Evolutionary conservation across 108 stramenopile species (phyloP).

Genomic region (Heterococcus sp.): DNA sequence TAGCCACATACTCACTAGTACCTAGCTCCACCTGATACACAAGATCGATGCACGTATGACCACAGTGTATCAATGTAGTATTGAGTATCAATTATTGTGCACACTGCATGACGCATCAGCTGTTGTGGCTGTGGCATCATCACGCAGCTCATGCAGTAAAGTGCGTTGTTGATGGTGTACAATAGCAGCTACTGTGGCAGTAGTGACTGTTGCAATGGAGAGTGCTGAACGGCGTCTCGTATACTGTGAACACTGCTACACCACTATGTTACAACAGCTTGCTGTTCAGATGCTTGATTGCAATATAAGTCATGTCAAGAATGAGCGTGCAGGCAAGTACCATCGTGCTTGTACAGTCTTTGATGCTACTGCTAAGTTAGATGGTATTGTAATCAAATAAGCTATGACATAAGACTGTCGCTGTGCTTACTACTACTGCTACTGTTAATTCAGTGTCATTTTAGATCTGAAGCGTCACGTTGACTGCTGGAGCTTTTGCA

Average conservation of each 20-base stretch:
- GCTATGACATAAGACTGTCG: neutral
- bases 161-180: neutral
- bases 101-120: neutral
- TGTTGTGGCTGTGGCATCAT: neutral
- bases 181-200: neutral
- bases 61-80: neutral
- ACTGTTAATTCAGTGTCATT: neutral
- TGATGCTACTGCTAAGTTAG: neutral
- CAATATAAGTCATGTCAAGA: too few relatives aligned
- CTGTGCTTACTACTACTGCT: neutral
- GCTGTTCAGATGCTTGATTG: too few relatives aligned
- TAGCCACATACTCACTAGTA: neutral
- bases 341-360: too few relatives aligned
- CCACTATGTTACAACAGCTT: too few relatives aligned
- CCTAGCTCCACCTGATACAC: neutral
- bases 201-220: neutral
- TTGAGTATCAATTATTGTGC: neutral
- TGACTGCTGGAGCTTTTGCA: neutral
- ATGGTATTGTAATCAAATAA: neutral
- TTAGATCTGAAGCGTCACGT: neutral
- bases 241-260: too few relatives aligned
- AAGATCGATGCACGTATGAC: neutral
- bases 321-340: too few relatives aligned
- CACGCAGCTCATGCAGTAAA: too few relatives aligned
- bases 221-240: too few relatives aligned